Base-by-base conservation (phyloP, 1,284 basidiomycete genomes). In the Cutaneotrichosporon sp. region DNA sequence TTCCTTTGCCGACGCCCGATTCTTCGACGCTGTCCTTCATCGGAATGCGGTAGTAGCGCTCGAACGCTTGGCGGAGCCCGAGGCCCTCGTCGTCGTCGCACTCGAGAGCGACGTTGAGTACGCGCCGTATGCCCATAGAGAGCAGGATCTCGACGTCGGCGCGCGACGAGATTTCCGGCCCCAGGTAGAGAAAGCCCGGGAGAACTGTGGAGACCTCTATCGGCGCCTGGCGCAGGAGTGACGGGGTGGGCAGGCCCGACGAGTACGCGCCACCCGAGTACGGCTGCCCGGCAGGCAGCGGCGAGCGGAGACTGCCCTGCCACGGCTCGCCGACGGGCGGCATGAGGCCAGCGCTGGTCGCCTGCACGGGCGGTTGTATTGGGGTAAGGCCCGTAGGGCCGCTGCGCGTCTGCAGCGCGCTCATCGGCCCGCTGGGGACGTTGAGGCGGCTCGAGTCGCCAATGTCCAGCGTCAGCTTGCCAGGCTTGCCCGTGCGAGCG, bases 21-120 rank as follows among this genome's bases (percentile, higher is more conserved):
- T 97, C 95, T 76, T 98, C 95, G 16, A 98, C 92, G 3, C 87
- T 92, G 80, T 98, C 95, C 67, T 91, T 84, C 90, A 98, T 93
- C 2, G 92, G 90, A 38, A 98, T 89, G 68, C 88, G 88, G 52
- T 86, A 82, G 75, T 97, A 97, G 65, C 86, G 85, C 66, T 91
- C 89, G 74, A 97, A 95, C 25, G 82, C 82, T 56, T 85, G 82
- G 31, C 82, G 82, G 62, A 95, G 72, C 22, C 81, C 79, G 62
- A 94, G 79, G 0, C 87, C 90, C 59, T 88, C 86, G 73, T 92
- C 87, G 68, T 93, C 86, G 22, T 92, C 87, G 75, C 92, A 95
- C 77, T 98, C 95, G 29, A 85, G 83, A 6, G 95, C 95, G 42
- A 97, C 87, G 72, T 98, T 98, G 62, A 98, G 80, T 62, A 98